Base-by-base conservation (phyloP, 495 filamentous ascomycete genomes). In the Penicillium canariense region DNA sequence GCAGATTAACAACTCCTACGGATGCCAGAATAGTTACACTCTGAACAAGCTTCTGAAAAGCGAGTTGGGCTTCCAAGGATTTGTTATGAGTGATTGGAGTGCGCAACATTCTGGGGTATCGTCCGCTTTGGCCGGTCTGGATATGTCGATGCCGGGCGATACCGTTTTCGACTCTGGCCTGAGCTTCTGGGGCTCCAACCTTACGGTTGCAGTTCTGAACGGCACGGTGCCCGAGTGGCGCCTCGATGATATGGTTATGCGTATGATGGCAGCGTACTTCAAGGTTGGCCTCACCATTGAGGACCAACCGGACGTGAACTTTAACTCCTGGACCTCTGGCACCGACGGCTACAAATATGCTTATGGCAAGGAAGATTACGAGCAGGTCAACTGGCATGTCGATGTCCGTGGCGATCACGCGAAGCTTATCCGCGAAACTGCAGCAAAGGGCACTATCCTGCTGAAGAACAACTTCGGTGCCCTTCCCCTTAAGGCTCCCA, bases 51-150 rank as follows among this genome's bases (percentile, higher is more conserved):
- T 89, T 1, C 68, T 90, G 4, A 90, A 89, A 58, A 74, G 71
- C 1, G 84, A 89, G 56, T 71, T 90, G 0, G 84, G 81, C 1
- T 89, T 87, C 63, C 75, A 84, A 40, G 86, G 86, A 6, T 86
- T 81, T 54, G 81, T 89, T 15, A 75, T 87, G 49, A 76, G 75
- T 15, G 86, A 89, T 62, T 88, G 84, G 84, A 71, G 74, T 48
- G 85, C 80, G 10, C 84, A 87, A 5, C 34, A 40, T 52, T 74
- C 75, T 0, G 83, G 81, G 7, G 70, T 79, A 0, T 70, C 74
- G 15, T 78, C 79, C 10, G 77, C 78, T 0, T 72, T 79, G 27
- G 75, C 76, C 5, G 85, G 84, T 14, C 45, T 87, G 45, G 85
- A 88, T 44, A 85, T 87, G 77, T 70, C 72, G 1, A 84, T 65